Conservation (phyloP, 257 asterid genomes). For the Gentiana straminea region DNA sequence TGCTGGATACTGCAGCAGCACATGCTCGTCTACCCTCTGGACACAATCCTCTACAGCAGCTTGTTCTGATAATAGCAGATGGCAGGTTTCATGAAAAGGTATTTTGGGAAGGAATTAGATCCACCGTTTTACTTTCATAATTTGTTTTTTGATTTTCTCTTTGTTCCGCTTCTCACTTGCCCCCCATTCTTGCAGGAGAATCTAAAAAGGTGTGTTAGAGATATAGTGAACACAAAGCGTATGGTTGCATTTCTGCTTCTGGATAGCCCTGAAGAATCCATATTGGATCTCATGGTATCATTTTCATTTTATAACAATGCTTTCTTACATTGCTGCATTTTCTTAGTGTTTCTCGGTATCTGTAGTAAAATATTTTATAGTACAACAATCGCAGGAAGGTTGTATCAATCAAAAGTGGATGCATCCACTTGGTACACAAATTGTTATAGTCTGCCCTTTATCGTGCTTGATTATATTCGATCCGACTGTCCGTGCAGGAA, state of each 20-base stretch:
- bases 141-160: slow-evolving; percentile 3
- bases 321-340: not conserved
- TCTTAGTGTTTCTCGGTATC: not conserved
- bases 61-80: slow-evolving; percentile 83
- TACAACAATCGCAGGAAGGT: too few relatives aligned
- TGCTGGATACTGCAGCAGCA: slow-evolving; percentile 54
- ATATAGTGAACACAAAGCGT: slow-evolving; percentile 56
- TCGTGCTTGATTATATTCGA: not conserved
- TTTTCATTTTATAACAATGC: not conserved
- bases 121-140: too few relatives aligned
- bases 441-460: not conserved
- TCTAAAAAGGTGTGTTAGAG: slow-evolving; percentile 64
- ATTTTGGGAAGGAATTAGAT: not conserved
- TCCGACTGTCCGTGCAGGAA: slow-evolving; percentile 38
- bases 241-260: slow-evolving; percentile 83
- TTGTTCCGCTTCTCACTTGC: not conserved
- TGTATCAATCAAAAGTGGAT: too few relatives aligned
- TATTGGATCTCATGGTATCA: slow-evolving; percentile 51
- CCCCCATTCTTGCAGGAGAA: slow-evolving; percentile 32
- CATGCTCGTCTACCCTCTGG: slow-evolving; percentile 81
- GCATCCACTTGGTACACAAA: too few relatives aligned
- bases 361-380: not conserved
- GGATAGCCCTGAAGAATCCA: slow-evolving; percentile 65
- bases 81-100: slow-evolving; percentile 90
- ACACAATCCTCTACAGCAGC: slow-evolving; percentile 88